phyloP scores from a whole-genome alignment of 352 stramenopile genomes.

The Lagenidium sp. region DNA sequence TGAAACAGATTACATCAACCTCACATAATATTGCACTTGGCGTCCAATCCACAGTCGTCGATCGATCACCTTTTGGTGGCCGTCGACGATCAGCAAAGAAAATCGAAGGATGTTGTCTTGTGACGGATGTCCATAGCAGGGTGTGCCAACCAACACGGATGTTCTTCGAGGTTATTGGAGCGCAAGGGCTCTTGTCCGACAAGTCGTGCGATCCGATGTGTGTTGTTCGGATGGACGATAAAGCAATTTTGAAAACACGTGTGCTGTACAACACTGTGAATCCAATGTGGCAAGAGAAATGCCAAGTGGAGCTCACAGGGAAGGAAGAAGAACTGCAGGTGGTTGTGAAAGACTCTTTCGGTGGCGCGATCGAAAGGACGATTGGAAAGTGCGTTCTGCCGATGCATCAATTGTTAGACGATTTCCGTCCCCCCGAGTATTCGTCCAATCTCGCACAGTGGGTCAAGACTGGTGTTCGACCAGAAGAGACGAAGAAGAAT shows the following conservation, averaged over 20 bases:
- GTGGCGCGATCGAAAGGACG: slow-evolving; percentile 64
- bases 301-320: slow-evolving; percentile 36
- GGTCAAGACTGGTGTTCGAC: slow-evolving; percentile 73
- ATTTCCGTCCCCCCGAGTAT: slow-evolving; percentile 68
- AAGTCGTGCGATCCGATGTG: slow-evolving; percentile 73
- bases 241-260: slow-evolving; percentile 55
- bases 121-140: slow-evolving; percentile 50
- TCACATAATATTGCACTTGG: slow-evolving; percentile 69
- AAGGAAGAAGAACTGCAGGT: slow-evolving; percentile 57
- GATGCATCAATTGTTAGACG: slow-evolving; percentile 61
- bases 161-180: slow-evolving; percentile 57
- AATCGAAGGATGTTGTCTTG: slow-evolving; percentile 52
- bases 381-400: slow-evolving; percentile 69
- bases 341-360: slow-evolving; percentile 81
- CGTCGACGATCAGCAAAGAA: slow-evolving; percentile 61
- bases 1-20: slow-evolving; percentile 80
- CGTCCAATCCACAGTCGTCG: slow-evolving; percentile 73
- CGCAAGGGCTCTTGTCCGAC: slow-evolving; percentile 60
- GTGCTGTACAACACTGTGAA: slow-evolving; percentile 85
- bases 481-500: slow-evolving; percentile 75
- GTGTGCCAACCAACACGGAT: slow-evolving; percentile 55
- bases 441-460: slow-evolving; percentile 69
- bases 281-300: slow-evolving; percentile 73
- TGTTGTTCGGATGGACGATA: slow-evolving; percentile 62
- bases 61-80: slow-evolving; percentile 69